Evolutionary conservation across 2,329 filamentous ascomycete genomes (phyloP), one percentile per base, ranked within the genome.

Genomic region (Venturia nashicola): DNA sequence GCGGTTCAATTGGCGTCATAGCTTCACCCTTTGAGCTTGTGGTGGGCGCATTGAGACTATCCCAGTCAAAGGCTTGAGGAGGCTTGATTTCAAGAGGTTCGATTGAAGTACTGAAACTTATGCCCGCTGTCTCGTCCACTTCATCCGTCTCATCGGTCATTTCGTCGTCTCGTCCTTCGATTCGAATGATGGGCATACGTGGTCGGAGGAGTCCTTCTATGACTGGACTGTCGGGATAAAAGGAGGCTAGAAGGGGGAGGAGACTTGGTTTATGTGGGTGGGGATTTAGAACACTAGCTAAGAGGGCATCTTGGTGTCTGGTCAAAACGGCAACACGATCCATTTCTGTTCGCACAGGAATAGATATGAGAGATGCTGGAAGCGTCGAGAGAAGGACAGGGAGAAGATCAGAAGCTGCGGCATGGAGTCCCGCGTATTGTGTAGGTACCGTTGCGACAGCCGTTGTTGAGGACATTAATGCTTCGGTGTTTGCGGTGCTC

Each of bases 221-320:
- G 18, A 82, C 82, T 64, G 83, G 78, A 61, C 87, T 83, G 12
- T 80, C 73, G 0, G 85, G 80, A 69, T 86, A 89, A 61, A 83
- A 81, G 63, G 86, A 82, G 8, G 85, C 83, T 34, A 97, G 77
- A 69, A 96, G 89, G 0, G 93, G 92, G 59, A 96, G 75, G 59
- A 96, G 87, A 72, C 87, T 94, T 36, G 88, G 81, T 81, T 70
- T 83, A 78, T 70, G 86, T 79, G 67, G 85, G 77, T 73, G 86
- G 0, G 91, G 90, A 73, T 94, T 91, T 65, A 97, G 78, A 14
- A 95, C 86, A 72, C 90, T 93, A 6, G 91, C 85, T 12, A 94
- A 71, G 82, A 97, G 89, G 51, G 89, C 87, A 40, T 86, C 79
- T 71, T 85, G 86, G 72, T 87, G 81, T 65, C 82, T 80, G 5